Conservation (phyloP, 306 rosid genomes). For the Senna siamea region DNA sequence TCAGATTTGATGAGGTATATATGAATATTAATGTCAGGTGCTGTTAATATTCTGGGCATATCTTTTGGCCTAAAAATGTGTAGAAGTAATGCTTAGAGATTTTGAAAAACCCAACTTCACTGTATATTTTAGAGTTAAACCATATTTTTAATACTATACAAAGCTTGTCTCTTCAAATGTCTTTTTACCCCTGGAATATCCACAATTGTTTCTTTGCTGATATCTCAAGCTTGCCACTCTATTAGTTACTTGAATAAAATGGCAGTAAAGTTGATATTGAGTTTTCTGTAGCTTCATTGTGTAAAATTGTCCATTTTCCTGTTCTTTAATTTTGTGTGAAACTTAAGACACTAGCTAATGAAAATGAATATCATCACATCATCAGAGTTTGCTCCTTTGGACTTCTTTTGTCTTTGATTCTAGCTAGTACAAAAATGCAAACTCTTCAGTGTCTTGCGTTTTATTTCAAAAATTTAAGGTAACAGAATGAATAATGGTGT, state of each 20-base stretch:
- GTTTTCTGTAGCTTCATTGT: too few species aligned
- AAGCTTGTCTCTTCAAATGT: slow-evolving; percentile 18
- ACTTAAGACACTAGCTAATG: too few species aligned
- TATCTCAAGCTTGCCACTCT: too few species aligned
- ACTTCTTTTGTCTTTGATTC: too few species aligned
- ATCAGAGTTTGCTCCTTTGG: too few species aligned
- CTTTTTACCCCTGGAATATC: not conserved
- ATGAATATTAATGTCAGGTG: not conserved
- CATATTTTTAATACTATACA: not conserved
- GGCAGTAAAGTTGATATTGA: too few species aligned
- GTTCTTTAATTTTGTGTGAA: too few species aligned
- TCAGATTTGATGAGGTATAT: slow-evolving; percentile 94
- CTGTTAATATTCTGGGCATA: slow-evolving; percentile 10
- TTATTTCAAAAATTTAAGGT: not conserved
- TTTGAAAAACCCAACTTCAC: not conserved
- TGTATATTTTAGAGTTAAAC: not conserved
- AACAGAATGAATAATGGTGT: slow-evolving; percentile 18
- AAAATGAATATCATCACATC: too few species aligned
- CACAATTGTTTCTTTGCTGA: too few species aligned
- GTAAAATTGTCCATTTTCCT: too few species aligned
- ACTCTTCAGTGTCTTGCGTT: not conserved
- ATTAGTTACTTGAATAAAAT: too few species aligned
- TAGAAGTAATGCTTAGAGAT: not conserved
- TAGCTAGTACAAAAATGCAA: not conserved
- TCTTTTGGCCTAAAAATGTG: not conserved